A percentile compares a stretch with the other conserved stretches of the same genome.
These are phyloP conservation scores for Colletotrichum siamense DNA, from an alignment of 2,329 filamentous ascomycete species.

Conservation along the genomic window DNA sequence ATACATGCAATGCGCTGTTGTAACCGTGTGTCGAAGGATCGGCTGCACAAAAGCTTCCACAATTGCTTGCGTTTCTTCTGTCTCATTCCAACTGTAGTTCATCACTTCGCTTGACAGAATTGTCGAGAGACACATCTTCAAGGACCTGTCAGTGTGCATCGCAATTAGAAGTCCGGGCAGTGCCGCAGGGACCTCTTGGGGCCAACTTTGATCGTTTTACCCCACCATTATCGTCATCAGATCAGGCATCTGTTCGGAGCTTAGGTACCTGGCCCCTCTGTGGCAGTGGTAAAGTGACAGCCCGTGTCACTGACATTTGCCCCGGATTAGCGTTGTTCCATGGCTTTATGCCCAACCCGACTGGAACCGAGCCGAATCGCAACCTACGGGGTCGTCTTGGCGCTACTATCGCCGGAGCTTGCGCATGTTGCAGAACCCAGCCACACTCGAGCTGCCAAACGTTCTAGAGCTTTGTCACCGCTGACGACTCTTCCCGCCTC, in stretches of 20 bases:
- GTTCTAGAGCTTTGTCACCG: slow-evolving; percentile 18
- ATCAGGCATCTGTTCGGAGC: neutral
- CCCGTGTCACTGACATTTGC: neutral
- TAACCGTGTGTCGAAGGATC: neutral
- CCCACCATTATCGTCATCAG: slow-evolving; percentile 19
- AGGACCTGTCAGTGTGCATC: neutral
- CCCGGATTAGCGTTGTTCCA: slow-evolving; percentile 22
- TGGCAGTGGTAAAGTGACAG: neutral
- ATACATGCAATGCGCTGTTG: neutral
- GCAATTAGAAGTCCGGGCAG: neutral
- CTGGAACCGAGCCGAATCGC: slow-evolving; percentile 5
- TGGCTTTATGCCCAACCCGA: neutral
- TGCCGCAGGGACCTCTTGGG: neutral
- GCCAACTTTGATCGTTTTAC: slow-evolving; percentile 3
- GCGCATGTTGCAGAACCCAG: slow-evolving; percentile 23
- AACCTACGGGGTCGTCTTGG: slow-evolving; percentile 11
- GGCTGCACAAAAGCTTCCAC: neutral
- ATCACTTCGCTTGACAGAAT: neutral
- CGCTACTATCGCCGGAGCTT: slow-evolving; percentile 19
- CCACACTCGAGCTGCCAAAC: slow-evolving; percentile 18
- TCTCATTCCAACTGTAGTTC: neutral
- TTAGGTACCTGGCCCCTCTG: neutral
- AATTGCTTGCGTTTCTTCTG: neutral
- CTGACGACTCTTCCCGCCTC: slow-evolving; percentile 22
- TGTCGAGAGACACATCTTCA: neutral